These are phyloP conservation scores for Henckelia pumila DNA, from an alignment of 257 asterid genomes.

Conservation along the genomic window DNA sequence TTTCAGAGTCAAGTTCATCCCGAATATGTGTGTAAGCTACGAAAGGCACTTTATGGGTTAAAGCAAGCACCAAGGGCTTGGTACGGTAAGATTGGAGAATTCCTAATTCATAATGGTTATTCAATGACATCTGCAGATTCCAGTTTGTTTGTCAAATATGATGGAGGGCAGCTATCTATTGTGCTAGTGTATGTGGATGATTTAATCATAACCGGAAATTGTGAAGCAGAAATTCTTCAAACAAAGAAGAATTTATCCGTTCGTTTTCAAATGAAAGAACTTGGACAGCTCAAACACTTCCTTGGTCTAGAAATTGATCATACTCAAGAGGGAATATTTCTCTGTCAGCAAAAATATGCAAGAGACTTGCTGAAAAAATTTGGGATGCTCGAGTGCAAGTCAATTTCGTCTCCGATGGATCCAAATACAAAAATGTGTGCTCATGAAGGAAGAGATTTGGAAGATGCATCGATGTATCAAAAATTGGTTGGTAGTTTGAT, in stretches of 20 bases:
- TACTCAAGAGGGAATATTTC: neutral
- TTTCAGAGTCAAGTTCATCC: neutral
- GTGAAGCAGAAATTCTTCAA: neutral
- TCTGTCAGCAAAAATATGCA: neutral
- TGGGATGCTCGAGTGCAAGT: neutral
- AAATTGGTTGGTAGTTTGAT: neutral
- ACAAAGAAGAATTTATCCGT: neutral
- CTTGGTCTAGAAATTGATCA: neutral
- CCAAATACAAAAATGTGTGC: neutral
- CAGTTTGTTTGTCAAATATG: neutral
- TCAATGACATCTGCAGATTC: neutral
- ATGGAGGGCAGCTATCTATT: no score
- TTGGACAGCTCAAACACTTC: neutral
- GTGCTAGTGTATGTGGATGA: neutral
- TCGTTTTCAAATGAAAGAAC: neutral
- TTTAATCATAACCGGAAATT: neutral
- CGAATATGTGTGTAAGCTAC: neutral
- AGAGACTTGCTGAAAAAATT: neutral
- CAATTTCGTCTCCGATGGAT: neutral
- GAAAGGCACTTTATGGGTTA: conserved; percentile 4
- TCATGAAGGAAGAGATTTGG: conserved; percentile 7
- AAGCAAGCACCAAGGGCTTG: neutral
- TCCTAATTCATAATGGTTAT: neutral
- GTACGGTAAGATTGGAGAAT: neutral
- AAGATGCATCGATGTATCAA: neutral